These are phyloP conservation scores for Neurospora sp. DNA, from an alignment of 495 filamentous ascomycete genomes.

Conservation along the genomic window DNA sequence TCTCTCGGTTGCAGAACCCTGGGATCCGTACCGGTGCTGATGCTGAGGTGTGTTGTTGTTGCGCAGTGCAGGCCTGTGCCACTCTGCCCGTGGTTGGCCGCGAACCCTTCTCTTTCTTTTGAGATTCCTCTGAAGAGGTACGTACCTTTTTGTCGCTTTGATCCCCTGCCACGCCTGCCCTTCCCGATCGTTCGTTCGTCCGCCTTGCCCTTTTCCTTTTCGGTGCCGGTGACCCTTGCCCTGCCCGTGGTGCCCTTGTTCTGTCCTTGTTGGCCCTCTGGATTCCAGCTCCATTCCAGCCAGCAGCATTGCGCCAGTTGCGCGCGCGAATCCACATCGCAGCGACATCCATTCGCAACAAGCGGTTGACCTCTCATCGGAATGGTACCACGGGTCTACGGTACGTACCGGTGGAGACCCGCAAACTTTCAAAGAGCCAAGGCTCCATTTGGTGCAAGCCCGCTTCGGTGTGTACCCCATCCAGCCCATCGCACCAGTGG, in stretches of 20 bases:
- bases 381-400: not conserved
- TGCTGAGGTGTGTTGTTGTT: not conserved
- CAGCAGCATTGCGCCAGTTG: not conserved
- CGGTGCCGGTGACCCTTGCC: not conserved
- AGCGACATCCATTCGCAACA: not conserved
- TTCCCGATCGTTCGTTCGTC: not conserved
- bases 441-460: not conserved
- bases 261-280: not conserved
- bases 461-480: not conserved
- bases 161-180: not conserved
- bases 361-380: not conserved
- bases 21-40: not conserved
- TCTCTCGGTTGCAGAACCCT: not conserved
- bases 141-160: not conserved
- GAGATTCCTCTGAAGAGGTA: not conserved
- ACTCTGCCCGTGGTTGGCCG: not conserved
- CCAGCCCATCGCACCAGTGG: not conserved
- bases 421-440: not conserved
- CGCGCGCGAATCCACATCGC: not conserved
- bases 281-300: not conserved
- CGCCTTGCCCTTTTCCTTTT: not conserved
- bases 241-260: not conserved
- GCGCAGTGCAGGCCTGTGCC: not conserved
- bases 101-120: not conserved
- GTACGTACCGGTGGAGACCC: not conserved